phyloP scores from a whole-genome alignment of 208 protist species.

The Leishmania gerbilli region DNA sequence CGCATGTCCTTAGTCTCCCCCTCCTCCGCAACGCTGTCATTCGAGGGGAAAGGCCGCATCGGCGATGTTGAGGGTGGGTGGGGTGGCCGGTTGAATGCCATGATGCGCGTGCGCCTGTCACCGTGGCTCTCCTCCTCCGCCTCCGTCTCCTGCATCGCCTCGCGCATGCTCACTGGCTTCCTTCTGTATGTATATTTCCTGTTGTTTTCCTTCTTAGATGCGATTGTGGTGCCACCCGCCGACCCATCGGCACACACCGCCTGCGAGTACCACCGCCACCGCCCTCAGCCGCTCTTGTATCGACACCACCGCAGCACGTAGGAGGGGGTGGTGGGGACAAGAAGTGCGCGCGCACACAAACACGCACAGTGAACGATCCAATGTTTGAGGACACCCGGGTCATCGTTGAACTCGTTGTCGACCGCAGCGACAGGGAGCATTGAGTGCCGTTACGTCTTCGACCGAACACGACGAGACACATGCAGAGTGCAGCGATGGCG shows the following conservation, averaged over 20 bases:
- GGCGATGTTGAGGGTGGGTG: neutral
- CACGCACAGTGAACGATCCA: too few species aligned
- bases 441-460: too few species aligned
- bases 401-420: too few species aligned
- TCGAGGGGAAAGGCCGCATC: neutral
- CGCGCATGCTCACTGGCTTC: neutral
- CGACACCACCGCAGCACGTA: too few species aligned
- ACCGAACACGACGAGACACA: too few species aligned
- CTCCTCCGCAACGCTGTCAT: neutral
- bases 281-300: too few species aligned
- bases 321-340: too few species aligned
- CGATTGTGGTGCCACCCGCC: neutral
- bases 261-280: too few species aligned
- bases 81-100: neutral
- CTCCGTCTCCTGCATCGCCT: neutral
- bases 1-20: neutral
- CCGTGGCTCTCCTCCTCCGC: neutral
- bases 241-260: neutral
- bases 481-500: neutral
- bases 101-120: neutral
- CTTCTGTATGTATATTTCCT: neutral
- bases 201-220: neutral
- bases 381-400: too few species aligned
- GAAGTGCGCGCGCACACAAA: too few species aligned
- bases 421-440: too few species aligned